Conservation (phyloP, 805 yeast genomes). For the Sungouiella thailandica region DNA sequence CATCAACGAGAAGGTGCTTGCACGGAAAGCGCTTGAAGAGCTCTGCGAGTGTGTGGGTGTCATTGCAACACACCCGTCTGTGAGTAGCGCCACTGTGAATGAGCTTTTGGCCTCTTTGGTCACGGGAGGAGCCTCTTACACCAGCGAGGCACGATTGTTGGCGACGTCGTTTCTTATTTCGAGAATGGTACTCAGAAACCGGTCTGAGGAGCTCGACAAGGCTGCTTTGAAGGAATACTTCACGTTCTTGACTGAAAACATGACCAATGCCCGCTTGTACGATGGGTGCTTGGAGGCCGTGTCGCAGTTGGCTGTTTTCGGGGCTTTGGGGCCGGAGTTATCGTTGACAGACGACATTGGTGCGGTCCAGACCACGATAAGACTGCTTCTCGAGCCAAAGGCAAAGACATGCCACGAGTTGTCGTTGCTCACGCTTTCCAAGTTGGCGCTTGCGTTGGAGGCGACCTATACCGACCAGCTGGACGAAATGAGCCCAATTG, state of each 20-base stretch:
- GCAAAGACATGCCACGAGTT: slow-evolving; percentile 56
- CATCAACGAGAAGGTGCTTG: slow-evolving; percentile 16
- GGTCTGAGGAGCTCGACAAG: slow-evolving; percentile 12
- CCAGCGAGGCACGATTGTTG: slow-evolving; percentile 20
- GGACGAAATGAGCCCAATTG: slow-evolving; percentile 26
- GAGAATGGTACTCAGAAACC: slow-evolving; percentile 33
- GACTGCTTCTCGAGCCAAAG: slow-evolving; percentile 24
- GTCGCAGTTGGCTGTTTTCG: slow-evolving; percentile 42
- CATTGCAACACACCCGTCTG: slow-evolving; percentile 39
- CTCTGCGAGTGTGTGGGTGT: slow-evolving; percentile 47
- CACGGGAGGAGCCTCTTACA: slow-evolving; percentile 6
- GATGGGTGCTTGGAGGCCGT: slow-evolving; percentile 32
- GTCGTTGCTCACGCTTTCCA: slow-evolving; percentile 53
- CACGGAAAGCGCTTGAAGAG: slow-evolving; percentile 21
- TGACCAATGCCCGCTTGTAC: slow-evolving; percentile 20
- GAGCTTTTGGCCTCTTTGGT: slow-evolving; percentile 1
- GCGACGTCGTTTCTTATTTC: slow-evolving; percentile 44
- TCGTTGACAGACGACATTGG: not conserved
- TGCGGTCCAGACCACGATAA: not conserved
- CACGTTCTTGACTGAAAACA: slow-evolving; percentile 8
- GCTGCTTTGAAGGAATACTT: slow-evolving; percentile 9
- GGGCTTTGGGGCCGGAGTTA: slow-evolving; percentile 37
- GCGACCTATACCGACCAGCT: slow-evolving; percentile 7
- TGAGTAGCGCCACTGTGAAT: slow-evolving; percentile 6
- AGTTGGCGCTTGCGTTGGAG: slow-evolving; percentile 41